These are phyloP conservation scores for Albophoma yamanashiensis DNA, from an alignment of 2,329 filamentous ascomycete species.

Conservation along the genomic window DNA sequence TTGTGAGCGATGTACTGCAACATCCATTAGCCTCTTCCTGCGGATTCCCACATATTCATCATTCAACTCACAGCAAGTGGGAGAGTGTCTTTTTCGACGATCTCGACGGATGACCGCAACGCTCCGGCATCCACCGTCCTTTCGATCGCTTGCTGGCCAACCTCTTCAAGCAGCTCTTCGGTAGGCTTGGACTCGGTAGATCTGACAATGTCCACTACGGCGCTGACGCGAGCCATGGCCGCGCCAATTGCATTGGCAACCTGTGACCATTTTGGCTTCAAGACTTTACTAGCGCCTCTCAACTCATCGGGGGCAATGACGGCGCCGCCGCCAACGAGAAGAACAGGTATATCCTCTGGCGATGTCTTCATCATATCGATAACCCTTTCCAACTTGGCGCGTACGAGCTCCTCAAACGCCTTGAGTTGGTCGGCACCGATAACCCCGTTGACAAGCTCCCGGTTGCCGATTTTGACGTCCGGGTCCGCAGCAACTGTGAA, in stretches of 20 bases:
- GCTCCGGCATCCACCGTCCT: constrained; percentile 35
- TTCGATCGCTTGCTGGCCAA: constrained; percentile 29
- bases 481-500: constrained; percentile 25
- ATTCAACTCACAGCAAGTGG: constrained; percentile 34
- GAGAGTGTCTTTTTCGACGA: constrained; percentile 42
- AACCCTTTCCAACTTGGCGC: constrained; percentile 40
- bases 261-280: constrained; percentile 44
- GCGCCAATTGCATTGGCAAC: constrained; percentile 58
- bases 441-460: constrained; percentile 19
- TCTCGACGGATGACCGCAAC: constrained; percentile 26
- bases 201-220: constrained; percentile 39
- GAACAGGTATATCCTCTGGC: constrained; percentile 44
- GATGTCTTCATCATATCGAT: constrained; percentile 55
- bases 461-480: constrained; percentile 29
- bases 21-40: background rate
- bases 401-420: constrained; percentile 29
- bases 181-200: constrained; percentile 31
- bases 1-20: constrained; percentile 39
- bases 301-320: constrained; percentile 46
- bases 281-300: constrained; percentile 41
- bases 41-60: background rate
- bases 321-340: constrained; percentile 54
- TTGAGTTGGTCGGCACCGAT: constrained; percentile 21
- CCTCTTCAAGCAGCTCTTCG: constrained; percentile 24
- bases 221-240: constrained; percentile 49